A percentile compares a stretch with the other conserved stretches of the same genome.
Evolutionary conservation across 371 early-diverging fungal species (phyloP).

Genomic region (Mortierella sp.): DNA sequence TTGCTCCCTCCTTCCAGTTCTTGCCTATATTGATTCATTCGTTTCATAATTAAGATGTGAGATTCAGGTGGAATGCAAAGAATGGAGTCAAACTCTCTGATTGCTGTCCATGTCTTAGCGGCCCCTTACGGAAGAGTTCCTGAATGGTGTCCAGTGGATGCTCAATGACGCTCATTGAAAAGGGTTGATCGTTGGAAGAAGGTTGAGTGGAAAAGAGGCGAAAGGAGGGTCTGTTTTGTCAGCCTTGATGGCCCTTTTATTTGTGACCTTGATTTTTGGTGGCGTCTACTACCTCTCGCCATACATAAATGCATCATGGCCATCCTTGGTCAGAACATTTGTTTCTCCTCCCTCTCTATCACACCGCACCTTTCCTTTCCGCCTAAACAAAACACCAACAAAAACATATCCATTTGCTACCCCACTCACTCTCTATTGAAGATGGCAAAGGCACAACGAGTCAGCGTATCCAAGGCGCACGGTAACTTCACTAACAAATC

Average conservation of each 20-base stretch:
- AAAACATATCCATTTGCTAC: neutral
- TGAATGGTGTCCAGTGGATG: slow-evolving; percentile 47
- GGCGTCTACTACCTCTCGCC: too few species aligned
- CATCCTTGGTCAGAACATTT: too few species aligned
- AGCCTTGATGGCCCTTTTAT: neutral
- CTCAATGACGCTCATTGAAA: slow-evolving; percentile 32
- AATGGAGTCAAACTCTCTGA: neutral
- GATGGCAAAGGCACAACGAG: slow-evolving; percentile 1
- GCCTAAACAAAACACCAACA: neutral
- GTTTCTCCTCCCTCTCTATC: too few species aligned
- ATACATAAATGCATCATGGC: too few species aligned
- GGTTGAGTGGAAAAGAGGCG: neutral
- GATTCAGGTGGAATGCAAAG: neutral
- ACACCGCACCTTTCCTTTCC: neutral
- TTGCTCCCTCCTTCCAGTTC: slow-evolving; percentile 43
- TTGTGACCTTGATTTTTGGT: too few species aligned
- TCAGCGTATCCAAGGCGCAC: neutral
- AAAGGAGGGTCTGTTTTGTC: neutral
- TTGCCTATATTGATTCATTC: slow-evolving; percentile 23
- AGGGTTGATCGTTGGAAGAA: neutral
- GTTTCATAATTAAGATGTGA: neutral
- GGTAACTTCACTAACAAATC: neutral
- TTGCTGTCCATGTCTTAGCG: neutral
- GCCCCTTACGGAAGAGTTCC: slow-evolving; percentile 37
- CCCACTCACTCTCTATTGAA: too few species aligned